A percentile compares a stretch with the other conserved stretches of the same genome.
phyloP scores from a whole-genome alignment of 1,284 basidiomycete species.

The Anthracocystis setariae region DNA sequence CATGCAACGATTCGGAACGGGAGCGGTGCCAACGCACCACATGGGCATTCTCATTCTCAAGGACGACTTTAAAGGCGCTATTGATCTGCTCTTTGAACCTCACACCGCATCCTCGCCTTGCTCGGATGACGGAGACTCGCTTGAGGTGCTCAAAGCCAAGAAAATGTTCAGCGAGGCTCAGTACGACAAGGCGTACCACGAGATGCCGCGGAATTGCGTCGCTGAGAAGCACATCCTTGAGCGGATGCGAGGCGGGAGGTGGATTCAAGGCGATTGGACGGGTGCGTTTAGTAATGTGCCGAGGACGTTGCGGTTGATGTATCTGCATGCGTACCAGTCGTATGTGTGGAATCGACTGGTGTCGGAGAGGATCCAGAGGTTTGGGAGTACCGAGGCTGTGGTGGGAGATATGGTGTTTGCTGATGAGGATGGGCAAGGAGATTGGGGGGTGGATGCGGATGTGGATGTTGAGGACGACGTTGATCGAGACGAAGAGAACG shows the following conservation, averaged over 20 bases:
- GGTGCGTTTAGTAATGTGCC: slow-evolving; percentile 53
- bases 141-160: slow-evolving; percentile 40
- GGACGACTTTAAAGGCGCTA: slow-evolving; percentile 74
- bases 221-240: slow-evolving; percentile 92
- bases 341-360: slow-evolving; percentile 98
- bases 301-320: slow-evolving; percentile 90
- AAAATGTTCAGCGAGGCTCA: slow-evolving; percentile 41
- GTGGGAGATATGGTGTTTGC: slow-evolving; percentile 76
- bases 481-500: slow-evolving; percentile 6
- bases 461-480: slow-evolving; percentile 4
- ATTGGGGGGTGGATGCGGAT: slow-evolving; percentile 1
- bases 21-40: slow-evolving; percentile 90
- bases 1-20: slow-evolving; percentile 99
- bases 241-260: slow-evolving; percentile 74
- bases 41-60: slow-evolving; percentile 89
- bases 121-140: slow-evolving; percentile 38
- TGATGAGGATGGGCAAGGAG: slow-evolving; percentile 59
- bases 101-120: slow-evolving; percentile 19
- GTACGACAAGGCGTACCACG: slow-evolving; percentile 75
- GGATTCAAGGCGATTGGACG: slow-evolving; percentile 49
- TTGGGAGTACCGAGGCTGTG: slow-evolving; percentile 80
- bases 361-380: slow-evolving; percentile 84
- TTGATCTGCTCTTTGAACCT: slow-evolving; percentile 52
- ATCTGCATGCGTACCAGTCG: slow-evolving; percentile 97
- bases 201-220: slow-evolving; percentile 87